Evolutionary conservation across 176 grass and related monocot species (phyloP).

Genomic region (Ananas comosus): DNA sequence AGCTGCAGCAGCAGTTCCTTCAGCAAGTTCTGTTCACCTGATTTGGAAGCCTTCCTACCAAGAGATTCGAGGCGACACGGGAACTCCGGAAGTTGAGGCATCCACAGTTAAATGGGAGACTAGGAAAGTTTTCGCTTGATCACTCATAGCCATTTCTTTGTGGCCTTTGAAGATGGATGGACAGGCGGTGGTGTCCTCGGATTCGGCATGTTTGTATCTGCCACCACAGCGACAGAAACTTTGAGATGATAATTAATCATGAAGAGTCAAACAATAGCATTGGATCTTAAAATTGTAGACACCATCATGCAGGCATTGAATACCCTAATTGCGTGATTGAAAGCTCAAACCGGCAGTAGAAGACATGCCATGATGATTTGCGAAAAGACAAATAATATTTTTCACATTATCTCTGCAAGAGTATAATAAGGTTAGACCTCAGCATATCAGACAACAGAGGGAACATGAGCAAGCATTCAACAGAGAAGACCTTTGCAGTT

Average conservation of each 20-base stretch:
- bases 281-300: background rate
- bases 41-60: background rate
- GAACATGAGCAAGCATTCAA: background rate
- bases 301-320: background rate
- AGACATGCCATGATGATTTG: too few relatives aligned
- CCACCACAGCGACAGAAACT: background rate
- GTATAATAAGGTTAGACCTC: too few relatives aligned
- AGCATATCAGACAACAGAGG: too few relatives aligned
- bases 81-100: background rate
- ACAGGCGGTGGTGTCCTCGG: background rate
- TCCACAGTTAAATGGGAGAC: background rate
- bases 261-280: background rate
- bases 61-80: background rate
- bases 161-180: background rate
- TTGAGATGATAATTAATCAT: background rate
- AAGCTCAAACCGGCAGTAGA: too few relatives aligned
- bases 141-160: background rate
- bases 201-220: conserved; percentile 12
- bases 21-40: background rate
- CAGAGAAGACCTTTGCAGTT: background rate
- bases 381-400: too few relatives aligned
- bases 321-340: too few relatives aligned
- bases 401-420: too few relatives aligned
- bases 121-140: background rate
- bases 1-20: background rate